Evolutionary conservation across 192 early-diverging fungal genomes (phyloP).

Genomic region (Coemansia umbellata): DNA sequence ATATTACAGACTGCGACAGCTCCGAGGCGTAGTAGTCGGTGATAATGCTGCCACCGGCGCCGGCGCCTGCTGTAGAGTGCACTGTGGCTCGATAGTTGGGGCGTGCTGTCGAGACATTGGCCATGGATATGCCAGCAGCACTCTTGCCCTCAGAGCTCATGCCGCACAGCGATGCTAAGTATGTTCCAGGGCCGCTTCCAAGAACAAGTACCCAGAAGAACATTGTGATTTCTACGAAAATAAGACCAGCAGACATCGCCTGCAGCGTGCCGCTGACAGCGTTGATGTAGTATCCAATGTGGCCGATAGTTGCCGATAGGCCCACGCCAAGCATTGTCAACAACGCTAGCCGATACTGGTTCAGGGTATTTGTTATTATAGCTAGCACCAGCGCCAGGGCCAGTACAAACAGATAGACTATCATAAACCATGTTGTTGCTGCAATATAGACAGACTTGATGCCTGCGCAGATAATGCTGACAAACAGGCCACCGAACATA

Average conservation of each 20-base stretch:
- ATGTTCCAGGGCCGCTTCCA: conserved; percentile 60
- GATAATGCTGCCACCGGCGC: conserved; percentile 23
- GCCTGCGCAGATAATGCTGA: conserved; percentile 34
- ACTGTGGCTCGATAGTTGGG: conserved; percentile 41
- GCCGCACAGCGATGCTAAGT: conserved; percentile 42
- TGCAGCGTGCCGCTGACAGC: conserved; percentile 34
- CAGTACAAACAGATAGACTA: conserved; percentile 29
- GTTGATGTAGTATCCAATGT: conserved; percentile 52
- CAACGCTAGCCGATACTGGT: conserved; percentile 49
- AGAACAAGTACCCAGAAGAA: conserved; percentile 69
- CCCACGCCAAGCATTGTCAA: conserved; percentile 38
- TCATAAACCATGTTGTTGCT: conserved; percentile 48
- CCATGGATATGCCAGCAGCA: conserved; percentile 7
- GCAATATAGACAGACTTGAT: conserved; percentile 32
- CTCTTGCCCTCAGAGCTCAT: conserved; percentile 35
- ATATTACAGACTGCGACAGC: conserved; percentile 32
- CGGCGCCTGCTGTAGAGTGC: conserved; percentile 7
- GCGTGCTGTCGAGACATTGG: conserved; percentile 26
- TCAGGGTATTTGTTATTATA: conserved; percentile 28
- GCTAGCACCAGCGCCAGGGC: conserved; percentile 21
- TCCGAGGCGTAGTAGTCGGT: conserved; percentile 46
- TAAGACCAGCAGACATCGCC: conserved; percentile 48
- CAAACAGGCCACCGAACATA: conserved; percentile 36
- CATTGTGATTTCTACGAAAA: conserved; percentile 49
- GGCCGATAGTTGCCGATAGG: conserved; percentile 36